These are phyloP conservation scores for Magnolia kwangsiensis DNA, from an alignment of 164 flowering plant species.

Conservation along the genomic window DNA sequence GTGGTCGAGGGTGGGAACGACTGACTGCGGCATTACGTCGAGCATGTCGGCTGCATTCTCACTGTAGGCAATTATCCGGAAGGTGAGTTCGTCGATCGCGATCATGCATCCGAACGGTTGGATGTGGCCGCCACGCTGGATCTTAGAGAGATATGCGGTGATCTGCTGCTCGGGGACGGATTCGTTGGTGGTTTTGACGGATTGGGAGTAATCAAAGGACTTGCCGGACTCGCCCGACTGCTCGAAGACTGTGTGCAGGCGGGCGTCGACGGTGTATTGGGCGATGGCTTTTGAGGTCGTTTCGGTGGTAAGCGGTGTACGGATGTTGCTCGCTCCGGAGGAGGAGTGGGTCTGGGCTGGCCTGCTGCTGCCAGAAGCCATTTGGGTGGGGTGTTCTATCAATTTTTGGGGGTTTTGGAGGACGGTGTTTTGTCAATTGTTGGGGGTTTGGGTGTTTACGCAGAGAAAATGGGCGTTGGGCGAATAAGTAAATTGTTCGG, in stretches of 20 bases:
- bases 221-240: conserved; percentile 83
- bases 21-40: conserved; percentile 70
- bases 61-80: conserved; percentile 63
- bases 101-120: conserved; percentile 96
- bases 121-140: conserved; percentile 83
- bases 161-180: conserved; percentile 81
- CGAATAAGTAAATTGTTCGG: no score
- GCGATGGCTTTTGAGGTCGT: conserved; percentile 71
- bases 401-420: neutral
- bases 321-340: conserved; percentile 30
- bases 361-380: conserved; percentile 44
- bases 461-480: no score
- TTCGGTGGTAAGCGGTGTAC: conserved; percentile 7
- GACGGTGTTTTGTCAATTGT: neutral
- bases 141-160: conserved; percentile 68
- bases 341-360: conserved; percentile 38
- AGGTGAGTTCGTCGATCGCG: conserved; percentile 64
- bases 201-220: conserved; percentile 87
- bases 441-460: neutral
- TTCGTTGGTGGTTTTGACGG: conserved; percentile 41
- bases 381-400: conserved; percentile 4
- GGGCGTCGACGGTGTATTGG: conserved; percentile 80
- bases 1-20: conserved; percentile 67
- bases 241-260: conserved; percentile 86
- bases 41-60: conserved; percentile 83